Evolutionary conservation across 768 basidiomycete species (phyloP).

Genomic region (Leccinum longicurvipes): DNA sequence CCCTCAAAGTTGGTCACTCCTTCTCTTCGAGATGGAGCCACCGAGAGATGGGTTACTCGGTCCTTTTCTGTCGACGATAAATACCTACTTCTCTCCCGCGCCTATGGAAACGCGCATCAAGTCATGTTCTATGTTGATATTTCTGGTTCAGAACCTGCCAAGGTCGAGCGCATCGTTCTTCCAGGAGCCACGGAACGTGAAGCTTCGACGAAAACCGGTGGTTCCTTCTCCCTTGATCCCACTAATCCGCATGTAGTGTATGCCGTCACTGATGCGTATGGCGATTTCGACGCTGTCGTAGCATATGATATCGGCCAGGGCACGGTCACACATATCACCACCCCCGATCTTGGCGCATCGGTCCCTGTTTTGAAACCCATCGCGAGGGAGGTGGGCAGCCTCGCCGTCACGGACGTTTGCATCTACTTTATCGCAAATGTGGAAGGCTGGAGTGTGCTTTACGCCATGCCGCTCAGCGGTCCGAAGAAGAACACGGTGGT

Average conservation of each 20-base stretch:
- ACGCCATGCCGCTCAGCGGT: slow-evolving; percentile 31
- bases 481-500: slow-evolving; percentile 27
- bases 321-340: slow-evolving; percentile 37
- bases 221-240: slow-evolving; percentile 33
- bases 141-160: slow-evolving; percentile 22
- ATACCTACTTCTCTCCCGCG: slow-evolving; percentile 33
- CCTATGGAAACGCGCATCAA: slow-evolving; percentile 27
- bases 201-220: slow-evolving; percentile 20
- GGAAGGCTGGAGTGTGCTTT: slow-evolving; percentile 35
- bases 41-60: slow-evolving; percentile 29
- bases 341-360: slow-evolving; percentile 25
- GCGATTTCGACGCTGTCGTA: slow-evolving; percentile 38
- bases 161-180: slow-evolving; percentile 31
- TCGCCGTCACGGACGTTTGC: slow-evolving; percentile 26
- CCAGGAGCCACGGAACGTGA: slow-evolving; percentile 34
- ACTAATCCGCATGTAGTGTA: slow-evolving; percentile 31
- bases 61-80: slow-evolving; percentile 40
- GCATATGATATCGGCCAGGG: slow-evolving; percentile 30
- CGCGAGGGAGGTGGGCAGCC: slow-evolving; percentile 29
- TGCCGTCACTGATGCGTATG: slow-evolving; percentile 36
- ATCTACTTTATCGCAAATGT: slow-evolving; percentile 38
- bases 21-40: slow-evolving; percentile 27
- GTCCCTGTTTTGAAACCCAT: slow-evolving; percentile 36
- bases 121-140: slow-evolving; percentile 34
- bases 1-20: slow-evolving; percentile 35